A percentile compares a stretch with the other conserved stretches of the same genome.
phyloP scores from a whole-genome alignment of 75 land plant genomes.

The Selaginella moellendorffii region DNA sequence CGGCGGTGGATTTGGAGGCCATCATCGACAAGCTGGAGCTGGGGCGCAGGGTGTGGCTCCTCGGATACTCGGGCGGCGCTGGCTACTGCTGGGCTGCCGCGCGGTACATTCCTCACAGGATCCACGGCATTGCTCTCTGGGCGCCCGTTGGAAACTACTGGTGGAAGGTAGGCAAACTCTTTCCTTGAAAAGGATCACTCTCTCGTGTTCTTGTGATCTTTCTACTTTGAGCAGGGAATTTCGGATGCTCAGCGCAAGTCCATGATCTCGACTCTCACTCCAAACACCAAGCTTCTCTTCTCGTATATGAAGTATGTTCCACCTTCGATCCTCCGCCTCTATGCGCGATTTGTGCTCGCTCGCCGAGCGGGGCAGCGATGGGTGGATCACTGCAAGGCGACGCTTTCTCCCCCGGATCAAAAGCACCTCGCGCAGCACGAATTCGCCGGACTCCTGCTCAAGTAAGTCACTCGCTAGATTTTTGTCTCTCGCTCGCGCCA shows the following conservation, averaged over 20 bases:
- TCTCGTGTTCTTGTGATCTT: neutral
- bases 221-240: neutral
- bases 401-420: slow-evolving; percentile 14
- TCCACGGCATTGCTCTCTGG: slow-evolving; percentile 22
- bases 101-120: slow-evolving; percentile 23
- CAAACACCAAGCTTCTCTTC: neutral
- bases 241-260: neutral
- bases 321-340: neutral
- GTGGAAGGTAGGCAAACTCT: slow-evolving; percentile 19
- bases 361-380: slow-evolving; percentile 10
- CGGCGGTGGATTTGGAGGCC: slow-evolving; percentile 15
- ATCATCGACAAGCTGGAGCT: slow-evolving; percentile 20
- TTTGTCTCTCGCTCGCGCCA: neutral
- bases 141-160: slow-evolving; percentile 25
- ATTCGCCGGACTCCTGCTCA: slow-evolving; percentile 6
- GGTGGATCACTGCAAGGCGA: slow-evolving; percentile 6
- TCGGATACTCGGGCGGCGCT: slow-evolving; percentile 26
- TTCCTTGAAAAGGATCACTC: neutral
- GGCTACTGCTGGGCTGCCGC: slow-evolving; percentile 29
- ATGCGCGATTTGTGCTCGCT: slow-evolving; percentile 12
- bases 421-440: slow-evolving; percentile 1
- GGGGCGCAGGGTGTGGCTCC: slow-evolving; percentile 21
- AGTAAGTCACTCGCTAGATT: slow-evolving; percentile 6
- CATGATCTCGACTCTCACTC: neutral
- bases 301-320: neutral